Base-by-base conservation (phyloP, 2,329 filamentous ascomycete species). In the Alternaria ethzedia region DNA sequence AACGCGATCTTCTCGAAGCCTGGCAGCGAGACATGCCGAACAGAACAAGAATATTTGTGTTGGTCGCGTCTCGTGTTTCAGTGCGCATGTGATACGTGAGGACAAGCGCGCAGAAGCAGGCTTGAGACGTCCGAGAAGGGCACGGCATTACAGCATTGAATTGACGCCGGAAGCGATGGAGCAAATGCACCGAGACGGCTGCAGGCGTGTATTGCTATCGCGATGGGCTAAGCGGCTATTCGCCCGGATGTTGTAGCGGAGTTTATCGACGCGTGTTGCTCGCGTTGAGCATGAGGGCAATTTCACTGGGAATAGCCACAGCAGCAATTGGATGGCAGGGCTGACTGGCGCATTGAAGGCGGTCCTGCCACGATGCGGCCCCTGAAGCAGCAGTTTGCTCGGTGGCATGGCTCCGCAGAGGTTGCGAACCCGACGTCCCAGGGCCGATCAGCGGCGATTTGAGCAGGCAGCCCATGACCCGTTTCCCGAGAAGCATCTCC, bases 61-160 rank as follows among this genome's bases (percentile, higher is more conserved):
- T 41, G 65, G 64, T 61, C 70, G 70, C 73, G 73, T 71, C 67
- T 70, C 68, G 64, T 61, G 72, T 77, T 72, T 76, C 73, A 72
- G 62, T 36, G 49, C 56, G 61, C 61, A 54, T 44, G 55, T 59
- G 25, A 57, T 58, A 55, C 50, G 56, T 60, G 65, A 66, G 70
- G 65, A 66, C 50, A 58, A 54, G 49, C 54, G 54, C 55, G 54
- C 52, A 64, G 59, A 71, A 63, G 45, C 59, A 63, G 47, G 66
- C 58, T 70, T 71, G 69, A 70, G 68, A 75, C 63, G 61, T 63
- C 30, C 57, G 46, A 61, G 62, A 62, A 65, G 64, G 65, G 70
- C 64, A 66, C 64, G 57, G 60, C 61, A 63, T 63, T 59, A 58
- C 60, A 57, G 58, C 55, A 46, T 64, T 46, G 46, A 50, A 52